These are phyloP conservation scores for Pseudocercospora vitis DNA, from an alignment of 2,329 filamentous ascomycete genomes.

Conservation along the genomic window DNA sequence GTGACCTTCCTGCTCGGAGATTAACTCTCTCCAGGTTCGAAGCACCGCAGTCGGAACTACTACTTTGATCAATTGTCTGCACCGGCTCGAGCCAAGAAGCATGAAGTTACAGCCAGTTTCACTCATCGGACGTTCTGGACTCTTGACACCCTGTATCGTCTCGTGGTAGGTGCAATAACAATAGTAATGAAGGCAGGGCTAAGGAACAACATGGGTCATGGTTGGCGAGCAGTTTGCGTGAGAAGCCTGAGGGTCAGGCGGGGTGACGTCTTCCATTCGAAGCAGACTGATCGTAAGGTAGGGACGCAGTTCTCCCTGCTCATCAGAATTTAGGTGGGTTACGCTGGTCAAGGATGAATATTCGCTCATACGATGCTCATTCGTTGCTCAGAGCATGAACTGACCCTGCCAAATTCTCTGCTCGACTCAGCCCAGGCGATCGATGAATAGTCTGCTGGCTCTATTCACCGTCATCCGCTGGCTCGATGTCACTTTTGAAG, in stretches of 20 bases:
- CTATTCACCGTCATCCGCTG: not conserved
- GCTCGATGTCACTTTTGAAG: not conserved
- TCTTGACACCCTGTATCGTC: not conserved
- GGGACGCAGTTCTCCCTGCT: not conserved
- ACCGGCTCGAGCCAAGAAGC: not conserved
- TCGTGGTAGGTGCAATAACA: not conserved
- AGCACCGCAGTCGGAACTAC: not conserved
- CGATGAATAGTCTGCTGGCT: not conserved
- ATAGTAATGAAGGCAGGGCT: not conserved
- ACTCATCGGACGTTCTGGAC: no score
- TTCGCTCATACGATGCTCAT: slow-evolving; percentile 29
- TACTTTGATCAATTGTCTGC: not conserved
- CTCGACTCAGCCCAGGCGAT: not conserved
- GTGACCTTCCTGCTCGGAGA: not conserved
- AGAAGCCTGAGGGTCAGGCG: no score
- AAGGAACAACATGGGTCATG: not conserved
- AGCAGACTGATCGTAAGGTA: no score
- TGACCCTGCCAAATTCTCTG: slow-evolving; percentile 2
- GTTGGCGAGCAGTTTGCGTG: no score
- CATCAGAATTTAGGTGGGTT: slow-evolving; percentile 13
- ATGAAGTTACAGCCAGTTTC: not conserved
- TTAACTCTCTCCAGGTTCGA: not conserved
- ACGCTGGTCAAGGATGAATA: no score
- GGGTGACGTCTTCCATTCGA: no score
- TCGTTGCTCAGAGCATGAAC: slow-evolving; percentile 41